phyloP scores from a whole-genome alignment of 179 eudicot genomes.

The Beta corolliflora region DNA sequence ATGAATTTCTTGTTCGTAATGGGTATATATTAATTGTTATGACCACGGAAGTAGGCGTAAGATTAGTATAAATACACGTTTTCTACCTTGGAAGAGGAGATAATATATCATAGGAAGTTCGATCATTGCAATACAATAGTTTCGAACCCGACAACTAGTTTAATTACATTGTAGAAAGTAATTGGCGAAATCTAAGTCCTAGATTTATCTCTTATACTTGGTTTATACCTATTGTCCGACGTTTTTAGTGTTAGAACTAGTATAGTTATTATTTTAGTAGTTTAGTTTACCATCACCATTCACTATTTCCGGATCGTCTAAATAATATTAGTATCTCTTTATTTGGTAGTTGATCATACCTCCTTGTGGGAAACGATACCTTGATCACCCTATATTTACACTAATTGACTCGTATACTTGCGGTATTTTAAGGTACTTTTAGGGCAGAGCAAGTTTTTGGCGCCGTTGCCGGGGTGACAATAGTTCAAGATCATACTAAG shows the following conservation, averaged over 20 bases:
- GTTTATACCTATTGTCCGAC: not conserved
- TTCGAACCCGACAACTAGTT: not conserved
- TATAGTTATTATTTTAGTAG: not conserved
- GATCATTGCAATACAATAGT: not conserved
- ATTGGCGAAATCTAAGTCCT: not conserved
- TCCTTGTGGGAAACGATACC: slow-evolving; percentile 3
- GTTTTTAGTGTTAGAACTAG: not conserved
- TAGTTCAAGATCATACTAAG: too few species aligned
- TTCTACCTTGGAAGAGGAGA: too few species aligned
- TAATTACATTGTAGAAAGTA: not conserved
- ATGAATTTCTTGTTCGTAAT: too few species aligned
- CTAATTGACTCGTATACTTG: not conserved
- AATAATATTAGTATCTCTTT: not conserved
- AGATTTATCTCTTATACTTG: not conserved
- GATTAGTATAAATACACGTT: too few species aligned
- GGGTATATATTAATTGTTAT: not conserved
- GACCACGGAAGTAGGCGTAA: not conserved
- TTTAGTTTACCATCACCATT: not conserved
- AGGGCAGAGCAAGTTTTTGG: not conserved
- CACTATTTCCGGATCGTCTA: not conserved
- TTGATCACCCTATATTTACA: not conserved
- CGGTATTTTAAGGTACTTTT: not conserved
- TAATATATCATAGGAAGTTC: not conserved
- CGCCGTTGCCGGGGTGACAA: too few species aligned
- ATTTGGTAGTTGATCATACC: not conserved